Base-by-base conservation (phyloP, 257 asterid species). In the Petunia secreta region DNA sequence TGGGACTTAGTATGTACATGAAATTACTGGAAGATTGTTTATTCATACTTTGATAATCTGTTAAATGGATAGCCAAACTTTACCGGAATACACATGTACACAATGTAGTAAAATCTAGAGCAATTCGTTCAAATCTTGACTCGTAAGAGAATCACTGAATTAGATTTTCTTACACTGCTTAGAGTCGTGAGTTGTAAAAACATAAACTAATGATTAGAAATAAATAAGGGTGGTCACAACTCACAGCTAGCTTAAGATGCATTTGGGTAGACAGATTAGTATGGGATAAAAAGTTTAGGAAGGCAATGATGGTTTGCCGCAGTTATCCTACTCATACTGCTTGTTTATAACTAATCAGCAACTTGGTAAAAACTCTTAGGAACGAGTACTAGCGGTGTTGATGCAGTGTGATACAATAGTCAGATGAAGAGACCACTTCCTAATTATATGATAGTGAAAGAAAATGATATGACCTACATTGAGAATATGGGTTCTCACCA, bases 1-100 rank as follows among this genome's bases (percentile, higher is more conserved):
- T 69, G 76, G 16, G 59, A 68, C 46, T 69, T 69, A 37, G 25
- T 46, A 58, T 46, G 59, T 25, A 46, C 58, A 69, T 63, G 10
- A 63, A 38, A 38, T 64, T 64, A 64, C 71, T 38, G 3, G 50
- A 11, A 4, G 2, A 13, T 8, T 25, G 8, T 3, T 2, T 71
- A 34, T 25, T 71, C 10, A 48, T 2, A 10, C 25, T 48, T 71
- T 9, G 44, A 71, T 48, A 10, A 6, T 71, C 43, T 11, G 44
- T 15, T 71, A 48, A 4, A 4, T 46, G 60, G 11, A 71, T 71
- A 9, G 15, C 48, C 5, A 11, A 36, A 14, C 60, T 48, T 64
- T 38, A 64, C 34, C 73, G 5, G 13, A 9, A 4, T 11, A 11
- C 10, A 13, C 71, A 38, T 64, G 50, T 14, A 64, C 48, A 64